Base-by-base conservation (phyloP, 1,139 yeast genomes). In the Magnusiomyces paraingens region DNA sequence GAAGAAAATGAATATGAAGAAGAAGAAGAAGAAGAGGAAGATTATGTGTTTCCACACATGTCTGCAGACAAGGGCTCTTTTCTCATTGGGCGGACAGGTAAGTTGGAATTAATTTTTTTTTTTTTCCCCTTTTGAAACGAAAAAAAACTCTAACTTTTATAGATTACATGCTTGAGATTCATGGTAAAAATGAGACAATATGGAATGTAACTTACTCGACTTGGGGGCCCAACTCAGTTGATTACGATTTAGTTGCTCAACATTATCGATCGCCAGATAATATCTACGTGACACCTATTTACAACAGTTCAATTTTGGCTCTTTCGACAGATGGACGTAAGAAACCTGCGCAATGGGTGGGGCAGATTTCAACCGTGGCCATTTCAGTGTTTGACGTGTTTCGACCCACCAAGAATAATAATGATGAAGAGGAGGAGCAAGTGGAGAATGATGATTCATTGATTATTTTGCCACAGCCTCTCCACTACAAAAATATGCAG, bases 211-310 rank as follows among this genome's bases (percentile, higher is more conserved):
- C 94, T 0, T 91, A 86, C 65, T 78, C 95, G 1, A 80, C 85
- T 52, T 93, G 98, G 97, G 95, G 95, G 6, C 96, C 96, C 29
- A 91, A 91, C 69, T 84, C 89, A 60, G 75, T 91, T 56, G 96
- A 93, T 66, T 74, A 76, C 44, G 93, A 86, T 64, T 74, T 91
- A 56, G 81, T 63, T 22, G 58, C 66, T 39, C 77, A 73, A 61
- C 73, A 74, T 53, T 52, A 58, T 14, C 51, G 57, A 12, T 67
- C 74, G 2, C 65, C 77, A 20, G 98, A 91, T 67, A 82, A 84
- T 46, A 71, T 88, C 3, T 86, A 86, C 62, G 83, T 93, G 59
- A 84, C 94, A 1, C 96, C 97, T 1, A 81, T 88, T 64, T 88
- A 86, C 64, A 62, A 81, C 88, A 3, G 70, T 80, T 52, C 73